Evolutionary conservation across 2,329 filamentous ascomycete genomes (phyloP), one percentile per base, ranked within the genome.

Genomic region (Ophiostoma angusticollis): DNA sequence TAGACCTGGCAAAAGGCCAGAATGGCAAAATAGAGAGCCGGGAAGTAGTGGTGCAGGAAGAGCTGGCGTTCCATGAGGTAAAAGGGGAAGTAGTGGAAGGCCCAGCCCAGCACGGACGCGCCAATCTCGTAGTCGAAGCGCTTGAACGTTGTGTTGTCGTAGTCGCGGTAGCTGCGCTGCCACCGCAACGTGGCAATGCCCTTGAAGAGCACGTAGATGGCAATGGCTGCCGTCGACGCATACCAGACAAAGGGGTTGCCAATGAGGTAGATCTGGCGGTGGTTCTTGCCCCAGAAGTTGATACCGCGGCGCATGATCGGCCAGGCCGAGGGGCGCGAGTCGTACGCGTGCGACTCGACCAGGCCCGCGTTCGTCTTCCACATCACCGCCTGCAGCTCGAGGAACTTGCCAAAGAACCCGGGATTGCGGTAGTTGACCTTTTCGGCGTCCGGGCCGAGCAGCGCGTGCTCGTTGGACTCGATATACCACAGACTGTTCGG

Each of bases 401-500:
- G 86, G 67, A 98, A 98, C 60, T 98, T 98, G 54, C 84, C 85
- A 46, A 98, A 79, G 74, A 98, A 98, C 21, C 89, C 86, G 12
- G 89, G 91, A 51, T 87, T 80, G 52, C 75, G 77, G 63, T 98
- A 98, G 64, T 96, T 98, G 61, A 94, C 89, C 65, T 84, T 94
- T 58, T 96, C 91, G 12, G 84, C 78, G 47, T 80, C 70, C 2
- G 70, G 68, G 17, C 75, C 74, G 38, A 95, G 72, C 52, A 74
- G 66, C 9, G 86, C 83, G 54, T 96, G 91, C 45, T 79, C 71
- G 58, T 98, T 98, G 49, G 76, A 75, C 62, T 98, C 91, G 46
- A 98, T 68, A 54, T 95, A 96, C 91, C 91, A 98, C 49, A 98
- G 64, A 53, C 86, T 94, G 72, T 98, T 98, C 40, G 91, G 91